Base-by-base conservation (phyloP, 176 grass and related monocot species). In the Rhynchospora tenuis region DNA sequence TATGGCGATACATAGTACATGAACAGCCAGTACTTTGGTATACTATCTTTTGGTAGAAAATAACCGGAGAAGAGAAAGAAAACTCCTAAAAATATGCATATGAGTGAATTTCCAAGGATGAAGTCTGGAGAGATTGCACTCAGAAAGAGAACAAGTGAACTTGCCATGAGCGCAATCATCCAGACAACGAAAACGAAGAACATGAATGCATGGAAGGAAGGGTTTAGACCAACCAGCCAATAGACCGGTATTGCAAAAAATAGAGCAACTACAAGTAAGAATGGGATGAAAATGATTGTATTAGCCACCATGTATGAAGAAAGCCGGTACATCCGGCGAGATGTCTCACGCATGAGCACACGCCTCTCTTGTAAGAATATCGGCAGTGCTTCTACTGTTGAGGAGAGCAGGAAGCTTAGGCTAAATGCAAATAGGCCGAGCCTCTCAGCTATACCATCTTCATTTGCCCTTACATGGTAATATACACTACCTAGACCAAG, bases 21-120 rank as follows among this genome's bases (percentile, higher is more conserved):
- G 84, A 98, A 98, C 2, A 86, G 47, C 92, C 92, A 95, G 73
- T 98, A 98, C 86, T 86, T 93, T 52, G 88, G 92, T 69, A 95
- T 98, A 81, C 88, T 95, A 20, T 80, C 92, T 73, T 84, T 93
- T 7, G 95, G 95, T 23, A 95, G 93, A 86, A 98, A 98, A 85
- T 98, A 98, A 2, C 95, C 95, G 5, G 91, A 95, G 91, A 98
- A 98, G 28, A 95, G 92, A 84, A 98, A 98, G 92, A 95, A 98
- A 26, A 90, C 62, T 57, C 91, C 92, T 12, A 98, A 54, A 86
- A 84, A 91, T 7, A 91, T 79, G 90, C 86, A 95, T 83, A 98
- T 95, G 82, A 98, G 91, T 0, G 92, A 91, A 78, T 98, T 98
- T 10, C 91, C 92, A 14, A 98, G 79, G 16, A 98, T 88, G 89